Evolutionary conservation across 768 basidiomycete species (phyloP), one percentile per base, ranked within the genome.

Genomic region (Cystobasidium tubakii): DNA sequence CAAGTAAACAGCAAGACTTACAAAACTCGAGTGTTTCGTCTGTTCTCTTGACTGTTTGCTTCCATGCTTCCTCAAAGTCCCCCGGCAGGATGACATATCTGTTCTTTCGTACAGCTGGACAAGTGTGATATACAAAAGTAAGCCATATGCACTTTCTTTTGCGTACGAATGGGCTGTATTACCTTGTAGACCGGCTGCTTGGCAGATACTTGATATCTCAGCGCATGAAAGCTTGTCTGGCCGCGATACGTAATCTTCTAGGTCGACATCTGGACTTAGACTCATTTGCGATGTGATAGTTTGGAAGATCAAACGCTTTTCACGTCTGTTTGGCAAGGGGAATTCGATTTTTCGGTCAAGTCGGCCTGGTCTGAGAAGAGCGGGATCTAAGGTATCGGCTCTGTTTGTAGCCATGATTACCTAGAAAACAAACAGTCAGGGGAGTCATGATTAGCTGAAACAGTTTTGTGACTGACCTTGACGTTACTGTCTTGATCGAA

Each of bases 321-420:
- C 96, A 77, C 96, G 86, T 75, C 96, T 84, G 19, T 91, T 91
- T 39, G 96, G 96, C 43, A 90, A 84, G 1, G 96, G 96, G 83
- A 98, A 98, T 82, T 99, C 96, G 78, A 99, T 99, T 85, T 99
- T 99, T 79, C 96, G 85, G 83, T 99, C 96, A 15, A 99, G 85
- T 79, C 96, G 92, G 80, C 96, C 96, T 46, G 96, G 96, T 78
- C 96, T 92, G 42, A 99, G 88, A 50, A 99, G 84, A 3, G 96
- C 96, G 73, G 96, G 96, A 82, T 99, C 96, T 34, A 99, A 86
- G 4, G 96, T 99, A 82, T 99, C 96, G 57, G 91, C 91, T 78
- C 96, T 90, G 83, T 99, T 99, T 53, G 96, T 99, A 31, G 96
- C 96, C 96, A 98, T 98, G 81, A 99, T 99, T 50, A 99, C 96